A percentile compares a stretch with the other conserved stretches of the same genome.
phyloP scores from a whole-genome alignment of 345 rosid species.

The Syzygium jambos region DNA sequence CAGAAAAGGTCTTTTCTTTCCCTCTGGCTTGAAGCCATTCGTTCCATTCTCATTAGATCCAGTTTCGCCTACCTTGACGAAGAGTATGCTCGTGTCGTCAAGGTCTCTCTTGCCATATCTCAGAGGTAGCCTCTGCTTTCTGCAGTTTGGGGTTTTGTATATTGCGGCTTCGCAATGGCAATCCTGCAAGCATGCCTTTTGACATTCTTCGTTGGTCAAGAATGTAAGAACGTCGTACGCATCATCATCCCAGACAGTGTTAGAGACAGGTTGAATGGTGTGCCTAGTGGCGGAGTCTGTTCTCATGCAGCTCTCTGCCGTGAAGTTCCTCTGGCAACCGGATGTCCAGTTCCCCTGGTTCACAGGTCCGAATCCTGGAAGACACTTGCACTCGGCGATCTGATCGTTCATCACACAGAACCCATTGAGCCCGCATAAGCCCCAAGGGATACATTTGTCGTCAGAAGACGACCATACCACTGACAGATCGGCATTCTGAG shows the following conservation, averaged over 20 bases:
- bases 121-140: constrained; percentile 10
- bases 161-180: constrained; percentile 11
- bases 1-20: not conserved
- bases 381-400: not conserved
- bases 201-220: not conserved
- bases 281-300: not conserved
- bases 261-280: not conserved
- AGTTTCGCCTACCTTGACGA: not conserved
- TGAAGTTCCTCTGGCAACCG: constrained; percentile 9
- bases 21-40: not conserved
- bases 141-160: not conserved
- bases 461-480: not conserved
- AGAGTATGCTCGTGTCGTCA: not conserved
- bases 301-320: not conserved
- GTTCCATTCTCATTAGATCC: not conserved
- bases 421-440: constrained; percentile 6
- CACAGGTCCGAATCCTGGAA: not conserved
- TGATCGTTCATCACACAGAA: not conserved
- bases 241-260: not conserved
- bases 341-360: not conserved
- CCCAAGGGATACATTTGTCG: not conserved
- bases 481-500: not conserved
- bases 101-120: not conserved
- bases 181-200: constrained; percentile 1
- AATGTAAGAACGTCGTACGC: not conserved